Base-by-base conservation (phyloP, 1,139 yeast genomes). In the Hemisphaericaspora xylanilytica region DNA sequence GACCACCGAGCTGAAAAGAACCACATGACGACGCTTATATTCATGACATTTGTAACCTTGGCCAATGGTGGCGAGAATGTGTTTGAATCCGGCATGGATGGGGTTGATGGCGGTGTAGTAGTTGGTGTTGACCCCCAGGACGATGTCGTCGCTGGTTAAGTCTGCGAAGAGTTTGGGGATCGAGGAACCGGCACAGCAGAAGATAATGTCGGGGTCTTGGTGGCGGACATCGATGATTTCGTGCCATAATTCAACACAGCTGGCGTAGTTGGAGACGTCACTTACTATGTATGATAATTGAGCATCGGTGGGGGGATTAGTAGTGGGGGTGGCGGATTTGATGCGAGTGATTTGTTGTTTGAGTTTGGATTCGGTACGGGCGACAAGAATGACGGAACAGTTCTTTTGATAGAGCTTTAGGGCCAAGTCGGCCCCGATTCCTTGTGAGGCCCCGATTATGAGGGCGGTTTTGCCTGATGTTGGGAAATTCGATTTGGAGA, bases 361-460 rank as follows among this genome's bases (percentile, higher is more conserved):
- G 34, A 90, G 67, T 51, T 78, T 82, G 7, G 68, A 38, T 49
- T 73, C 80, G 1, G 87, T 82, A 47, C 98, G 70, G 2, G 97
- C 89, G 12, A 89, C 85, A 14, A 90, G 61, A 1, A 84, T 67
- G 5, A 90, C 87, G 3, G 73, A 60, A 35, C 92, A 86, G 5
- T 85, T 83, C 18, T 60, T 55, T 3, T 63, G 46, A 42, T 77
- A 81, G 35, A 84, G 63, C 44, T 77, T 70, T 29, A 67, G 65
- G 0, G 96, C 96, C 39, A 94, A 59, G 34, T 86, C 85, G 2
- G 80, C 81, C 0, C 99, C 98, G 1, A 92, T 67, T 0, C 99
- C 99, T 54, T 92, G 98, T 0, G 97, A 89, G 0, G 92, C 98
- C 2, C 99, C 99, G 0, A 96, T 78, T 14, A 94, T 73, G n/a